Base-by-base conservation (phyloP, 805 yeast species). In the Metschnikowia similis region DNA sequence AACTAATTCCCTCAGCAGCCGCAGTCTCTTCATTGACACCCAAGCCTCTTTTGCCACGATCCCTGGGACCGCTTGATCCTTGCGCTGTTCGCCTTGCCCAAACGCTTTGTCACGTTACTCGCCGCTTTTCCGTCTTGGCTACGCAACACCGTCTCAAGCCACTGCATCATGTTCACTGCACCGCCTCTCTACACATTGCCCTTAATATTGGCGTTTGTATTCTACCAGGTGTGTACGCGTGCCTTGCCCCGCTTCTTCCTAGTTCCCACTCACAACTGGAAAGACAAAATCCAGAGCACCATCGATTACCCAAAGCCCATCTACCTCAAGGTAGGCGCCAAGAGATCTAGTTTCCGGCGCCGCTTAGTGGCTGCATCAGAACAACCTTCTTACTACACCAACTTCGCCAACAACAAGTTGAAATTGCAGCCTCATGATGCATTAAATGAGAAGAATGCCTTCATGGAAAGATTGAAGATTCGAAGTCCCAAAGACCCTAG, bases 181-280 rank as follows among this genome's bases (percentile, higher is more conserved):
- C 38, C 49, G 11, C 47, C 51, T 35, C 45, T 43, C n/a, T 30
- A 29, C 17, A 16, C 52, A 26, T 30, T 53, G 21, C 57, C 58
- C 4, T 27, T 55, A 35, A 47, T 56, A 11, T 40, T 51, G 14
- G 48, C 47, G 9, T 26, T 56, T 36, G 42, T 59, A 28, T n/a
- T 55, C 11, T 56, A 59, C 50, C 60, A 58, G 54, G 36, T 59
- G n/a, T 28, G 66, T 2, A 50, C 58, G 10, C 46, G 52, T 37
- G 70, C 63, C 0, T 52, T 71, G 37, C 75, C 74, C 6, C 64
- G 67, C 21, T 63, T 62, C 52, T 63, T 71, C 41, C 50, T 71
- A 6, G 74, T 71, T 6, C 76, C 77, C 3, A 61, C 70, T n/a
- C 70, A 64, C 10, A 54, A 61, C 47, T 72, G 77, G 77, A 58